Percentiles rank a stretch among this genome's conserved stretches.
Conservation (phyloP, 345 rosid genomes). For the Camelina laxa region DNA sequence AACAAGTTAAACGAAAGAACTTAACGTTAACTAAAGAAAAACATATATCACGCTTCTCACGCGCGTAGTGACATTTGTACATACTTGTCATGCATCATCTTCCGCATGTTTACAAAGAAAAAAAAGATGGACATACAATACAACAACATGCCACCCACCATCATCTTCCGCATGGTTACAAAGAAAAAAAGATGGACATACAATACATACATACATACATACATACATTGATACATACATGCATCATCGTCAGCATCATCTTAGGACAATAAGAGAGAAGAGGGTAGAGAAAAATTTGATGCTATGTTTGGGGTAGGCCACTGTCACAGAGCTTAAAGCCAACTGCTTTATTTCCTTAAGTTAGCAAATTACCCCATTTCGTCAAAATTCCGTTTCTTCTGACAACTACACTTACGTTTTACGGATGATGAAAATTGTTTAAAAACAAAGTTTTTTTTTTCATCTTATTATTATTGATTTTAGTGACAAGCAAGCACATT, state of each 20-base stretch:
- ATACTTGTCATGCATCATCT: constrained; percentile 25
- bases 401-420: constrained; percentile 38
- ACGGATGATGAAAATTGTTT: not conserved
- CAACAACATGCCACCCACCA: not conserved
- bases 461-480: not conserved
- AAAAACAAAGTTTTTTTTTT: not conserved
- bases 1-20: not conserved
- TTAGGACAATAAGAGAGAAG: constrained; percentile 10
- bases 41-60: constrained; percentile 25
- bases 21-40: constrained; percentile 3
- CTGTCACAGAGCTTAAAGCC: constrained; percentile 36
- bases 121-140: not conserved
- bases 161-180: constrained; percentile 9
- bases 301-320: constrained; percentile 42
- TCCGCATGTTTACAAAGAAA: constrained; percentile 1
- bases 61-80: constrained; percentile 22
- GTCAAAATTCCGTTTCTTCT: constrained; percentile 44
- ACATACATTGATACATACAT: constrained; percentile 4
- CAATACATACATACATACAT: not conserved
- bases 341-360: constrained; percentile 37
- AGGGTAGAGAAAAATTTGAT: constrained; percentile 29
- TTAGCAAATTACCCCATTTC: constrained; percentile 38
- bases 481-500: not conserved
- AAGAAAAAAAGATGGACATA: not conserved
- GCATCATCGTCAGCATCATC: constrained; percentile 12